Conservation (phyloP, 208 protist species). For the Acanthamoeba lenticulata region DNA sequence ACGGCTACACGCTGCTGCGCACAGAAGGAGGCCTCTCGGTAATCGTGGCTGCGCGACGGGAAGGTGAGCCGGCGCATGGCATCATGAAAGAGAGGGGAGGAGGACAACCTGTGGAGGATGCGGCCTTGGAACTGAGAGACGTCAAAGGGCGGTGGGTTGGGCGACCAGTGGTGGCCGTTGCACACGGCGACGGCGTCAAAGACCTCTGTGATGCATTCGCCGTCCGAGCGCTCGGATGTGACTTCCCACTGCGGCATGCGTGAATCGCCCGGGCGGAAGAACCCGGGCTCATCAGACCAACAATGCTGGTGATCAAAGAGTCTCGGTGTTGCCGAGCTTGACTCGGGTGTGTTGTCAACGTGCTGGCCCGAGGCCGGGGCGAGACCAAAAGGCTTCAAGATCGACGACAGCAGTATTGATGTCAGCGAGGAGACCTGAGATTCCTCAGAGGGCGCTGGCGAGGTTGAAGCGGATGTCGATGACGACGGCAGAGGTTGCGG, state of each 20-base stretch:
- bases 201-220: neutral
- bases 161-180: conserved; percentile 30
- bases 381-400: neutral
- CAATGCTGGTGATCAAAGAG: neutral
- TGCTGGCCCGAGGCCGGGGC: neutral
- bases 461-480: neutral
- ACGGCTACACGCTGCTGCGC: neutral
- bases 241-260: neutral
- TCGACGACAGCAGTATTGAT: neutral
- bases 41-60: conserved; percentile 34
- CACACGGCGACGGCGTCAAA: conserved; percentile 19
- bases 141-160: neutral
- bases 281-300: neutral
- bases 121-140: neutral
- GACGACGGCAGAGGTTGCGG: neutral
- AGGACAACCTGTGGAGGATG: neutral
- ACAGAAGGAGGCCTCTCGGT: neutral
- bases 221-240: neutral
- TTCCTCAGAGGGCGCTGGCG: neutral
- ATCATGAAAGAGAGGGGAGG: neutral
- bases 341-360: neutral
- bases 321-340: neutral
- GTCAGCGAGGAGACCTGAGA: neutral
- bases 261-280: neutral
- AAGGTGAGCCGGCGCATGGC: too few species aligned